phyloP scores from a whole-genome alignment of 257 asterid species.

The Capsicum baccatum region DNA sequence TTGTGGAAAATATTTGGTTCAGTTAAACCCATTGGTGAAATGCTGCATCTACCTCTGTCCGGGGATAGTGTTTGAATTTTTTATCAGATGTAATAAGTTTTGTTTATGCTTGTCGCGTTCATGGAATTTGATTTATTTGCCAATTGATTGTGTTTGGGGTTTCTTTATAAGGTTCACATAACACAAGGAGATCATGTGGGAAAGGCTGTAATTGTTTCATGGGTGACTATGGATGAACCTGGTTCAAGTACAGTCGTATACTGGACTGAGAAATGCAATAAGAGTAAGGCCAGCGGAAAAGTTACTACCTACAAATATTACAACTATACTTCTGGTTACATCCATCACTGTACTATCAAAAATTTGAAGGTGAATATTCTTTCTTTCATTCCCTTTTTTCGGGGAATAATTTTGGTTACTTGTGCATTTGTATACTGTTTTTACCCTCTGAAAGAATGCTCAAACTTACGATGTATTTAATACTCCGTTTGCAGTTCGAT shows the following conservation, averaged over 20 bases:
- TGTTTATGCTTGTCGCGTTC: slow-evolving; percentile 8
- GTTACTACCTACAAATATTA: slow-evolving; percentile 58
- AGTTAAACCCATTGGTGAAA: neutral
- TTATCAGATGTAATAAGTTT: neutral
- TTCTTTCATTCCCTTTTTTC: neutral
- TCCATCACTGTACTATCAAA: slow-evolving; percentile 67
- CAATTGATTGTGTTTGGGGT: slow-evolving; percentile 21
- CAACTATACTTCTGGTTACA: slow-evolving; percentile 82
- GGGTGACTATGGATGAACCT: slow-evolving; percentile 80
- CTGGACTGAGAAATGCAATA: slow-evolving; percentile 58
- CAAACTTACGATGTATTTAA: neutral
- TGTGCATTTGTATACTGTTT: neutral
- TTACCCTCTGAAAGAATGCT: neutral
- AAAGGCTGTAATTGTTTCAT: slow-evolving; percentile 84
- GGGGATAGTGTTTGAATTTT: neutral
- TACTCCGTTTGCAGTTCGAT: slow-evolving; percentile 51
- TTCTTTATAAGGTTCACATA: slow-evolving; percentile 67
- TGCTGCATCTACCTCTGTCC: neutral
- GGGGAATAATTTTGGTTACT: neutral
- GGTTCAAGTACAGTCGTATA: slow-evolving; percentile 64
- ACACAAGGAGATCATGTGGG: slow-evolving; percentile 92
- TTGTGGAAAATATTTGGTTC: neutral
- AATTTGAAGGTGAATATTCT: slow-evolving; percentile 54
- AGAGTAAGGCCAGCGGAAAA: slow-evolving; percentile 49
- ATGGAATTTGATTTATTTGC: neutral